These are phyloP conservation scores for Miscanthus lutarioriparius DNA, from an alignment of 176 grass and related monocot species.

Conservation along the genomic window DNA sequence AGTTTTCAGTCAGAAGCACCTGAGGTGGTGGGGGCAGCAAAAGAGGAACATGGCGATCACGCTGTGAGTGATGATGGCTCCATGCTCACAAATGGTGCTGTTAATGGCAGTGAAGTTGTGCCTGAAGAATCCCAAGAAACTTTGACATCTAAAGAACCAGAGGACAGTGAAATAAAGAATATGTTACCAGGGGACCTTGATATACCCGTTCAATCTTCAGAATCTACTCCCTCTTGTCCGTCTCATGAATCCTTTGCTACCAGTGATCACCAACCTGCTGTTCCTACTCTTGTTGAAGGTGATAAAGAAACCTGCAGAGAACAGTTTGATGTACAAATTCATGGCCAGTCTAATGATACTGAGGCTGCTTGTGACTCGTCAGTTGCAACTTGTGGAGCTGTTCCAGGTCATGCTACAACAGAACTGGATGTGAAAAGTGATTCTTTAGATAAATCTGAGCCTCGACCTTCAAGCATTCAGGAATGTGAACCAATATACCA, in stretches of 20 bases:
- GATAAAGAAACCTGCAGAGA: constrained; percentile 38
- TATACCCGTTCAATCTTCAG: constrained; percentile 40
- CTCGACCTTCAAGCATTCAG: constrained; percentile 42
- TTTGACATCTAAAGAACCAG: constrained; percentile 40
- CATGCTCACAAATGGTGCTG: constrained; percentile 20
- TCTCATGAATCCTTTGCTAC: constrained; percentile 45
- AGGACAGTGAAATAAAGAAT: constrained; percentile 28
- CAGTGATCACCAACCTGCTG: constrained; percentile 30
- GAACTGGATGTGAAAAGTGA: constrained; percentile 46
- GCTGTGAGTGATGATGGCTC: constrained; percentile 29
- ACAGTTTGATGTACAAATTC: constrained; percentile 30
- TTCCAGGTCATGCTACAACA: constrained; percentile 33
- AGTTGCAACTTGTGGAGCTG: constrained; percentile 32
- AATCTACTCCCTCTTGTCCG: constrained; percentile 25
- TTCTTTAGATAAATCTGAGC: constrained; percentile 42
- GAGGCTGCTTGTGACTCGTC: constrained; percentile 22
- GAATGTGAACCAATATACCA: constrained; percentile 83
- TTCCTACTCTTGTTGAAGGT: constrained; percentile 32
- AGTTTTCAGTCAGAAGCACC: constrained; percentile 37
- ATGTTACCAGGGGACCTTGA: constrained; percentile 24
- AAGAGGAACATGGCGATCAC: constrained; percentile 30
- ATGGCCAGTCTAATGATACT: constrained; percentile 31
- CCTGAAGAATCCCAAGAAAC: constrained; percentile 30
- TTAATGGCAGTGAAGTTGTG: constrained; percentile 9
- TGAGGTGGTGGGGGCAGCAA: constrained; percentile 6